These are phyloP conservation scores for Myxozyma neglecta DNA, from an alignment of 805 yeast species.

Conservation along the genomic window DNA sequence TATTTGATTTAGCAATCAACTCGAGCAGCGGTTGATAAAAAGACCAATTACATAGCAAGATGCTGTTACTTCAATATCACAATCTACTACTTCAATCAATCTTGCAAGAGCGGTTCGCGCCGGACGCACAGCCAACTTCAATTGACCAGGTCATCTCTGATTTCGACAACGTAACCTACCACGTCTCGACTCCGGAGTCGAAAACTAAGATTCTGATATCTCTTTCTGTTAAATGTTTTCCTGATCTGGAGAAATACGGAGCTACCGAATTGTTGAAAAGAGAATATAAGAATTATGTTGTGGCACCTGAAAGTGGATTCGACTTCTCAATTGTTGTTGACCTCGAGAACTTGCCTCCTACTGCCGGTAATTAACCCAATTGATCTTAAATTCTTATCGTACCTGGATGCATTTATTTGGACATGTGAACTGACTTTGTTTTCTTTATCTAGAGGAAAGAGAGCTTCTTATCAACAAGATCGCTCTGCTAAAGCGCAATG, in stretches of 20 bases:
- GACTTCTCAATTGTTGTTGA: constrained; percentile 76
- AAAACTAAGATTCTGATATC: constrained; percentile 67
- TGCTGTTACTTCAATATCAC: constrained; percentile 84
- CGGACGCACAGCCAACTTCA: constrained; percentile 42
- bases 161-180: constrained; percentile 94
- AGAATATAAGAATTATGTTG: constrained; percentile 52
- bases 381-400: background rate
- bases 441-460: constrained; percentile 45
- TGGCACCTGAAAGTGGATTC: constrained; percentile 69
- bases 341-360: constrained; percentile 46
- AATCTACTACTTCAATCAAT: constrained; percentile 82
- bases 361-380: constrained; percentile 22
- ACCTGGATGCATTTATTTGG: background rate
- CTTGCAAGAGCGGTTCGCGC: constrained; percentile 64
- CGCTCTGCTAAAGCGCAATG: constrained; percentile 76
- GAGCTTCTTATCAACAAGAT: constrained; percentile 59
- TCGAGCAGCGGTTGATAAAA: background rate
- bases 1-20: background rate
- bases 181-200: constrained; percentile 81
- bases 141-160: constrained; percentile 89
- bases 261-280: constrained; percentile 45
- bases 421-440: background rate
- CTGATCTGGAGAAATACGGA: constrained; percentile 68
- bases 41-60: constrained; percentile 36
- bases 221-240: constrained; percentile 73